Percentiles rank a stretch among this genome's conserved stretches.
Conservation (phyloP, 2,329 filamentous ascomycete species). For the Verticillium nonalfalfae region DNA sequence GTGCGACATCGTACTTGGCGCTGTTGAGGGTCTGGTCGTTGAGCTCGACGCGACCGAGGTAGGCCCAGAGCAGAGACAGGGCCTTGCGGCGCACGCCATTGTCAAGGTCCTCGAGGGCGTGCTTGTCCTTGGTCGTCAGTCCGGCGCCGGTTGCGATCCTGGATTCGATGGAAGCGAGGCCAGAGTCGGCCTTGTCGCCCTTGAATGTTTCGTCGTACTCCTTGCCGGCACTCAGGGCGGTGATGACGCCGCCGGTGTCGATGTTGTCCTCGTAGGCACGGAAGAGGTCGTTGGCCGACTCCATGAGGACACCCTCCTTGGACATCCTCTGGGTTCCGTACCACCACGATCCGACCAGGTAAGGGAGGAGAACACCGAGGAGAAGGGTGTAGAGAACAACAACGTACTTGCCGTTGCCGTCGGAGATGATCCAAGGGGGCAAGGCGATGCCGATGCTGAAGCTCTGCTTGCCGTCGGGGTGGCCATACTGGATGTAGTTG, state of each 20-base stretch:
- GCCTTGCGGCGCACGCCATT: slow-evolving; percentile 77
- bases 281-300: slow-evolving; percentile 92
- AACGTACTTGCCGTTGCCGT: slow-evolving; percentile 94
- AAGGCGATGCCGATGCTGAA: slow-evolving; percentile 97
- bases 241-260: slow-evolving; percentile 71
- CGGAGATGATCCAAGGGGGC: slow-evolving; percentile 84
- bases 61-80: slow-evolving; percentile 88
- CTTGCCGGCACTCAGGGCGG: slow-evolving; percentile 75
- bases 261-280: slow-evolving; percentile 84
- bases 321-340: slow-evolving; percentile 92
- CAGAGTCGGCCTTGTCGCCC: slow-evolving; percentile 72
- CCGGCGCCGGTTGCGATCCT: slow-evolving; percentile 60
- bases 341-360: slow-evolving; percentile 96
- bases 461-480: slow-evolving; percentile 97
- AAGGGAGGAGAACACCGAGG: slow-evolving; percentile 85
- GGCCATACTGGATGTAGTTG: slow-evolving; percentile 93
- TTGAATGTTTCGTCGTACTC: slow-evolving; percentile 75
- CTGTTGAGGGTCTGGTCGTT: slow-evolving; percentile 70
- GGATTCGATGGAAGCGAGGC: slow-evolving; percentile 77
- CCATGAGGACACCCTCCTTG: slow-evolving; percentile 87
- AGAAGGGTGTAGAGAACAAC: slow-evolving; percentile 82
- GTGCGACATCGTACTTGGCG: slow-evolving; percentile 84
- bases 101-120: slow-evolving; percentile 73
- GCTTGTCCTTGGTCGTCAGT: slow-evolving; percentile 67
- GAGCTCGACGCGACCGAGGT: slow-evolving; percentile 82